Conservation (phyloP, 441 rosid genomes). For the Eruca vesicaria region DNA sequence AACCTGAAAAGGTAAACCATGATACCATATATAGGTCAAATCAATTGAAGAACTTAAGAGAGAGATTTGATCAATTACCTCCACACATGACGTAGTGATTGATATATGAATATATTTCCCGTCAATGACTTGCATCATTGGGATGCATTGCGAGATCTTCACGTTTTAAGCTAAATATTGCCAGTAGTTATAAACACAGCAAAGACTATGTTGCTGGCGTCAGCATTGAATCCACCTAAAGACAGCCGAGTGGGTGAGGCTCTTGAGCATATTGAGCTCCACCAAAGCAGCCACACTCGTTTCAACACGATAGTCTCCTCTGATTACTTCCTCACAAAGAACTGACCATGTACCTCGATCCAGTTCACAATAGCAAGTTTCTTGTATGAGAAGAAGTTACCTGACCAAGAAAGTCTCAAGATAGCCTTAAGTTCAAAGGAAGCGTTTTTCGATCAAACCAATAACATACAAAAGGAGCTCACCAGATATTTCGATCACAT, state of each 20-base stretch:
- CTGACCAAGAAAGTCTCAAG: no score
- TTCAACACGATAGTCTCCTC: no score
- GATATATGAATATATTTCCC: conserved; percentile 58
- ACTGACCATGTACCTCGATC: no score
- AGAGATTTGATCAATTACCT: neutral
- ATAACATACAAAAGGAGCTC: no score
- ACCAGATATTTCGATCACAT: no score
- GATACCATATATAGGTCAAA: neutral
- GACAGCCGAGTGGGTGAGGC: conserved; percentile 77
- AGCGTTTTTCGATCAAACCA: no score
- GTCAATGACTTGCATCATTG: conserved; percentile 92
- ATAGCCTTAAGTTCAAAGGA: no score
- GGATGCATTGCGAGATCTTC: conserved; percentile 88
- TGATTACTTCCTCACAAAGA: no score
- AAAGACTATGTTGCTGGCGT: conserved; percentile 81
- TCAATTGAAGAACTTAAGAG: neutral
- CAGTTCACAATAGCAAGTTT: no score
- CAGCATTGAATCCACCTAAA: conserved; percentile 92
- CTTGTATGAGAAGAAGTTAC: no score
- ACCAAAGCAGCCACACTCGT: no score
- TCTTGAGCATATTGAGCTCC: no score
- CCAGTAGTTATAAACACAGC: conserved; percentile 86
- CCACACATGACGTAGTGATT: neutral
- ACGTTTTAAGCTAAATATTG: conserved; percentile 89
- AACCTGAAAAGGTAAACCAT: neutral